A percentile compares a stretch with the other conserved stretches of the same genome.
Conservation (phyloP, 176 grass and related monocot species). For the Carex parvula region DNA sequence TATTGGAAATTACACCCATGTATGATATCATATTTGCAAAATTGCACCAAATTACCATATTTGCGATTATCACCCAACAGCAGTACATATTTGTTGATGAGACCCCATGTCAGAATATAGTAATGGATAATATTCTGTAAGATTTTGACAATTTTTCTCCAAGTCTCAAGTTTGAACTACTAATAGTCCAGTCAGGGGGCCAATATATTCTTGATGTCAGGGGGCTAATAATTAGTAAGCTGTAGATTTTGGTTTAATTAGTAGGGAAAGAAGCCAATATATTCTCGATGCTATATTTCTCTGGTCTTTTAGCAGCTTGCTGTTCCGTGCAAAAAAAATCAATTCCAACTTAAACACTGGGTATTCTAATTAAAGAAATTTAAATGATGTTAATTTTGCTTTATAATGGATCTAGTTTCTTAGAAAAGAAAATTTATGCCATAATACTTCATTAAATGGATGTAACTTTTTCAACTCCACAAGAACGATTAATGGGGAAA, state of each 20-base stretch:
- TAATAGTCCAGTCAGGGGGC: neutral
- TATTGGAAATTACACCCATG: slow-evolving; percentile 8
- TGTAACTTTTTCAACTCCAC: neutral
- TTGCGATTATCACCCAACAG: neutral
- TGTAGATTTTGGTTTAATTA: neutral
- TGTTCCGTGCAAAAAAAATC: neutral
- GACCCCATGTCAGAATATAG: neutral
- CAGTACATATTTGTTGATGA: neutral
- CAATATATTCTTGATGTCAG: no score
- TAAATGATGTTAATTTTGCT: neutral
- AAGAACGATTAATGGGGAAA: neutral
- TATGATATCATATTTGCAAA: neutral
- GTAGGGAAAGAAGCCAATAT: neutral
- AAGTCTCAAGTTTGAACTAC: neutral
- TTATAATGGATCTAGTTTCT: neutral
- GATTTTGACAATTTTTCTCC: slow-evolving; percentile 10
- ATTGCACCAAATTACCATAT: neutral
- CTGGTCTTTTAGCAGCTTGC: neutral
- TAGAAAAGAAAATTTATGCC: neutral
- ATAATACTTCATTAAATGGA: neutral
- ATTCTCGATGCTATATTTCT: neutral
- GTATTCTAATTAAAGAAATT: neutral
- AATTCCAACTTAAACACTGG: neutral
- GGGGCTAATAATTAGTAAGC: neutral
- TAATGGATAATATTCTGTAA: neutral